These are phyloP conservation scores for Mortierella polycephala DNA, from an alignment of 371 early-diverging fungal species.

Conservation along the genomic window DNA sequence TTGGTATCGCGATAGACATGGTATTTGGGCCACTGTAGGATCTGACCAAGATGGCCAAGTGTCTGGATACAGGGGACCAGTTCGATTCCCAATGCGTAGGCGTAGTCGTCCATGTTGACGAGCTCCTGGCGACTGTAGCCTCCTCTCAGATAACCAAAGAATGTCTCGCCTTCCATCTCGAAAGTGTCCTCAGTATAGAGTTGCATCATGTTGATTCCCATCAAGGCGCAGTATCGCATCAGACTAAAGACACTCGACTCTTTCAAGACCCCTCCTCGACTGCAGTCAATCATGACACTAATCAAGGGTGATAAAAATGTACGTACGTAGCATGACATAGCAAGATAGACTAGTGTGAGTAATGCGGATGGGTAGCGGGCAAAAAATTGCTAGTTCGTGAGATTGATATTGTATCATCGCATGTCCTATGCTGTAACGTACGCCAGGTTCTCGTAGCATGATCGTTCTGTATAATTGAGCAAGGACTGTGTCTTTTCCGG, in stretches of 20 bases:
- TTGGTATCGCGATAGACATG: conserved; percentile 80
- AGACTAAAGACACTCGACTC: conserved; percentile 70
- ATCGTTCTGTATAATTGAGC: conserved; percentile 68
- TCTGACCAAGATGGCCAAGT: conserved; percentile 89
- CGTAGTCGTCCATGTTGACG: conserved; percentile 79
- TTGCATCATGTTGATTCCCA: conserved; percentile 88
- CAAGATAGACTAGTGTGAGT: neutral
- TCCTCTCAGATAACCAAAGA: conserved; percentile 88
- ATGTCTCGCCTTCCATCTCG: conserved; percentile 79
- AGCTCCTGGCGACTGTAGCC: conserved; percentile 78
- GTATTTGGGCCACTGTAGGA: conserved; percentile 90
- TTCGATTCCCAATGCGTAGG: conserved; percentile 84
- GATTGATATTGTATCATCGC: neutral
- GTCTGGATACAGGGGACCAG: conserved; percentile 93
- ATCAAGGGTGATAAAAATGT: neutral
- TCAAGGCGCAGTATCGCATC: conserved; percentile 77
- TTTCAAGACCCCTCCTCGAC: conserved; percentile 80
- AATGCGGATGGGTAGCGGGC: neutral
- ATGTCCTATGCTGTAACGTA: conserved; percentile 14
- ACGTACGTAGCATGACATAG: neutral
- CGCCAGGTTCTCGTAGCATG: conserved; percentile 73
- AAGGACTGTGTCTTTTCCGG: conserved; percentile 56
- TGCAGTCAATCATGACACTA: conserved; percentile 88
- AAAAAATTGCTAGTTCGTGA: neutral
- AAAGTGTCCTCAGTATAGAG: conserved; percentile 93